phyloP scores from a whole-genome alignment of 257 asterid genomes.

The Anisodus tanguticus region DNA sequence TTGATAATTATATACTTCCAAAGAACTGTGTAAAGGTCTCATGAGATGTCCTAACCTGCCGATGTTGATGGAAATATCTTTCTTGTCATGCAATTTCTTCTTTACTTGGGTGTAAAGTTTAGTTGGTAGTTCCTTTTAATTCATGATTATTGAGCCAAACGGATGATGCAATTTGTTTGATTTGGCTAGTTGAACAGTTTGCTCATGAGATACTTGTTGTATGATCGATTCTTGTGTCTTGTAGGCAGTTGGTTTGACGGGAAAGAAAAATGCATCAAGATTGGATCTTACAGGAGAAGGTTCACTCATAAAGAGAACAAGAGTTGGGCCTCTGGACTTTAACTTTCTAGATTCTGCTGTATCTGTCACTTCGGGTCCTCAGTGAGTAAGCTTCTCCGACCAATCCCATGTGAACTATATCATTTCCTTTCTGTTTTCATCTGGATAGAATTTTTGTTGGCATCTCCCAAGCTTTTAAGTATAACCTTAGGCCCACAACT shows the following conservation, averaged over 20 bases:
- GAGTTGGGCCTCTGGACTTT: slow-evolving; percentile 92
- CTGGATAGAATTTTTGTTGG: not conserved
- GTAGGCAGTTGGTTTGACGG: slow-evolving; percentile 67
- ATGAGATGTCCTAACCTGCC: not conserved
- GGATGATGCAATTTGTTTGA: not conserved
- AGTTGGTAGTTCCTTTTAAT: slow-evolving; percentile 25
- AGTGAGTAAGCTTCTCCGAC: slow-evolving; percentile 96
- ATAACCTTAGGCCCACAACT: slow-evolving; percentile 9
- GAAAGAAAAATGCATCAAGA: slow-evolving; percentile 58
- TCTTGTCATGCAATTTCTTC: not conserved
- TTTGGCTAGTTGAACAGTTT: slow-evolving; percentile 5
- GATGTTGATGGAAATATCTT: not conserved
- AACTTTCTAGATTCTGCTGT: slow-evolving; percentile 92
- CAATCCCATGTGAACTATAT: slow-evolving; percentile 10
- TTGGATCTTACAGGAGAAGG: slow-evolving; percentile 74
- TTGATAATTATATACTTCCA: not conserved
- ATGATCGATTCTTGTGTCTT: slow-evolving; percentile 33
- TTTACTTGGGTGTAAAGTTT: not conserved
- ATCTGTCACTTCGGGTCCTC: slow-evolving; percentile 72
- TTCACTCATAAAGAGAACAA: slow-evolving; percentile 66
- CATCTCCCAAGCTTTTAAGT: not conserved
- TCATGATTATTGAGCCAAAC: not conserved
- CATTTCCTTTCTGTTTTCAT: not conserved
- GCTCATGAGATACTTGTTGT: not conserved
- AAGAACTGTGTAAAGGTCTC: not conserved